These are phyloP conservation scores for Syncephalastrum racemosum DNA, from an alignment of 371 early-diverging fungal species.

Conservation along the genomic window DNA sequence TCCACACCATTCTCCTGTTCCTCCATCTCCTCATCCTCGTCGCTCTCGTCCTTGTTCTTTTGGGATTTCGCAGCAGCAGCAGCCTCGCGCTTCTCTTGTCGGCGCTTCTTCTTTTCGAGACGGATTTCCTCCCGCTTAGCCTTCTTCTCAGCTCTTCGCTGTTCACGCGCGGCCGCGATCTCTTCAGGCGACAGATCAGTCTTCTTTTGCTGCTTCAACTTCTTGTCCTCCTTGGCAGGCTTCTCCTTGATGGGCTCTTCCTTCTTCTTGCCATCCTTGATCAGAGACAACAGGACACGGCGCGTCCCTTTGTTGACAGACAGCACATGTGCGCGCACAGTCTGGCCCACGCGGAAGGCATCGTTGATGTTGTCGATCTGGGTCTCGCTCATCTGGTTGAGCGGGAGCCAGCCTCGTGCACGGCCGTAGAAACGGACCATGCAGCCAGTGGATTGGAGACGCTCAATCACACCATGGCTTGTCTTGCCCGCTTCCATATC, in stretches of 20 bases:
- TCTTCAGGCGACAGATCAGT: slow-evolving; percentile 58
- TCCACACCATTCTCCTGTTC: slow-evolving; percentile 40
- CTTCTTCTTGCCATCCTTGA: slow-evolving; percentile 27
- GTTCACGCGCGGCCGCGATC: neutral
- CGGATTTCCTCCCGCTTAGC: slow-evolving; percentile 7
- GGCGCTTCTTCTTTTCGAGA: no score
- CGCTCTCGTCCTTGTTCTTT: slow-evolving; percentile 28
- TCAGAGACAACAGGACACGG: slow-evolving; percentile 35
- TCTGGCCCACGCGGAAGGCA: slow-evolving; percentile 72
- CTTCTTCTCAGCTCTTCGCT: slow-evolving; percentile 23
- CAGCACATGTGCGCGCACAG: slow-evolving; percentile 76
- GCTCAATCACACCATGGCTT: slow-evolving; percentile 66
- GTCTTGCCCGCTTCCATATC: slow-evolving; percentile 57
- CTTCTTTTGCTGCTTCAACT: slow-evolving; percentile 40
- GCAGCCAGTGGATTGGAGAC: slow-evolving; percentile 66
- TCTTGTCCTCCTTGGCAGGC: slow-evolving; percentile 32
- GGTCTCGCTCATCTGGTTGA: slow-evolving; percentile 63
- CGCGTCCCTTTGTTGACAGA: slow-evolving; percentile 48
- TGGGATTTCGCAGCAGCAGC: slow-evolving; percentile 20
- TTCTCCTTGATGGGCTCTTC: slow-evolving; percentile 21
- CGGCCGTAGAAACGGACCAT: slow-evolving; percentile 79
- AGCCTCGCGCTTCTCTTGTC: slow-evolving; percentile 32
- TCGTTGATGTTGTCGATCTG: slow-evolving; percentile 40
- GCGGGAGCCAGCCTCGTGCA: slow-evolving; percentile 67
- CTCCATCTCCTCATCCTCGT: slow-evolving; percentile 44